These are phyloP conservation scores for Beauveria varroae DNA, from an alignment of 2,329 filamentous ascomycete genomes.

Conservation along the genomic window DNA sequence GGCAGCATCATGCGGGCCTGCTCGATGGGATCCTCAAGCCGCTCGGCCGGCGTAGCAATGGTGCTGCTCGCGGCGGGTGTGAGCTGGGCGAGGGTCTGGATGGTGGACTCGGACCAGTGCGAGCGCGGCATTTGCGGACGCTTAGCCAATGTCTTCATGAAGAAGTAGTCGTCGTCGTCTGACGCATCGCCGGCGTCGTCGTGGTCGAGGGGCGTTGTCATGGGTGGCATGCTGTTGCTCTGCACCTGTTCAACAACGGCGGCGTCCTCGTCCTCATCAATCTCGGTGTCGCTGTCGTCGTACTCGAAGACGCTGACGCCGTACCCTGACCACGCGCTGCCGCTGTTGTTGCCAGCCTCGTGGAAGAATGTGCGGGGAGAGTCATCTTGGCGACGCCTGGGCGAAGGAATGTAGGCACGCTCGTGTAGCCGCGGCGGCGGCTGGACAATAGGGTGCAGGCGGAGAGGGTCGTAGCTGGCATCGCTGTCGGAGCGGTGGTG, in stretches of 20 bases:
- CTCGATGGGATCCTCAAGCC: conserved; percentile 15
- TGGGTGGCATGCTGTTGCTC: conserved; percentile 19
- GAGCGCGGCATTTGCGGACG: conserved; percentile 28
- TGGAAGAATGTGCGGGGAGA: conserved; percentile 21
- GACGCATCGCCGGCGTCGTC: conserved; percentile 16
- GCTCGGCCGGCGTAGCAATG: conserved; percentile 3
- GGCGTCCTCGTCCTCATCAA: conserved; percentile 17
- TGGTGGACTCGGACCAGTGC: conserved; percentile 37
- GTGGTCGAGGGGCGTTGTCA: conserved; percentile 20
- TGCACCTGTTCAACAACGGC: conserved; percentile 18
- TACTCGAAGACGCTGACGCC: conserved; percentile 13
- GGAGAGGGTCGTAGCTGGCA: conserved; percentile 26
- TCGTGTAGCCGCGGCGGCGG: conserved; percentile 31
- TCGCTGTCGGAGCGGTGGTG: conserved; percentile 20
- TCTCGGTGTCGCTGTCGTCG: conserved; percentile 17
- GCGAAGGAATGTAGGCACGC: conserved; percentile 24
- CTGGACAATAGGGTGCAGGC: conserved; percentile 27
- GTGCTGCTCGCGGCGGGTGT: conserved; percentile 14
- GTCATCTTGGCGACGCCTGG: conserved; percentile 16
- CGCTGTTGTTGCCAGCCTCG: conserved; percentile 17
- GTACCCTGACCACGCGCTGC: conserved; percentile 16
- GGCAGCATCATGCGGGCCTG: conserved; percentile 19
- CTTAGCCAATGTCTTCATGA: conserved; percentile 20
- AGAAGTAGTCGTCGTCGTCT: conserved; percentile 27
- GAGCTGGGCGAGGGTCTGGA: conserved; percentile 21